Evolutionary conservation across 2,329 filamentous ascomycete species (phyloP), one percentile per base, ranked within the genome.

Genomic region (Nemania abortiva): DNA sequence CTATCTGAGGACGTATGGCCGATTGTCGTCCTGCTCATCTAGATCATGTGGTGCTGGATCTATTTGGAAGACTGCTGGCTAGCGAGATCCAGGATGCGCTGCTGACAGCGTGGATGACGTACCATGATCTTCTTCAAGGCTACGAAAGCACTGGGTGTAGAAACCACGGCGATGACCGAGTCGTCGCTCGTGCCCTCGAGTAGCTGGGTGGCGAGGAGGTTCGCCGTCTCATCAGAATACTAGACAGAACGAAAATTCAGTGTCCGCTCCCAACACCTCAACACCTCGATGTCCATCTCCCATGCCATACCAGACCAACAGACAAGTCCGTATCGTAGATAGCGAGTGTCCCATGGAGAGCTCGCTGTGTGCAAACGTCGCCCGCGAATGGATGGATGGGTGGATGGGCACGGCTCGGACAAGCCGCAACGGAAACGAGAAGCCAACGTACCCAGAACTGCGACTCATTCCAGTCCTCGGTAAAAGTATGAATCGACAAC

Each of bases 381-480:
- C 34, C 24, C 24, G 15, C 39, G 18, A n/a, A 56, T 55, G 1
- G 9, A 22, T 2, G 7, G 31, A 56, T 13, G 24, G 42, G n/a
- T 11, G 11, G 34, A 47, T 47, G 42, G 42, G 42, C 15, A 47
- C 3, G 6, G 42, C 42, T 6, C 4, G 5, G 11, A 49, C 15
- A 18, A 18, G 39, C 11, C 13, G 39, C 39, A 6, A 6, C 24
- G 11, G 24, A 58, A 47, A 18, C 13, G 45, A 53, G 20, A 37
- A 18, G 55, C 20, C 42, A 42, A 54, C 56, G 47, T 83, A 92
- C 90, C 92, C 93, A 96, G 76, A 96, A 96, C 80, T 95, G 92
- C 70, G 88, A 91, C 76, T 91, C 88, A 76, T 95, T 93, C 93
- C 93, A 96, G 79, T 95, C 91, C 80, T 95, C 93, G 1, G 85